Evolutionary conservation across 2,329 filamentous ascomycete species (phyloP).

Genomic region (Beauveria sp.): DNA sequence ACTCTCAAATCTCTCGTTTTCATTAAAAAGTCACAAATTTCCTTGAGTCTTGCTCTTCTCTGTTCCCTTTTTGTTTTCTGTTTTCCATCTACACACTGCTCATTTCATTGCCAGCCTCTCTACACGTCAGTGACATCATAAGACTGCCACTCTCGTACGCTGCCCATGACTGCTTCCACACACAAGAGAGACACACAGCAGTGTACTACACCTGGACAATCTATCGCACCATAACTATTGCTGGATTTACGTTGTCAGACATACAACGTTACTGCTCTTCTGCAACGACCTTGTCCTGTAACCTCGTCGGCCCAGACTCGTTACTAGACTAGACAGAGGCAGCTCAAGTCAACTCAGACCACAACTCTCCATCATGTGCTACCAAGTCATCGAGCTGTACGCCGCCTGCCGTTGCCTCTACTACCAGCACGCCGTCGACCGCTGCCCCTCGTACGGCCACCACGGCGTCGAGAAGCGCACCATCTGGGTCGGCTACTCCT

Average conservation of each 20-base stretch:
- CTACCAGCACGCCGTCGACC: constrained; percentile 79
- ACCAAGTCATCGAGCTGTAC: constrained; percentile 78
- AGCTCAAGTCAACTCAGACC: neutral
- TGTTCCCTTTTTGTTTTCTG: neutral
- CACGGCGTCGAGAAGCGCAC: constrained; percentile 67
- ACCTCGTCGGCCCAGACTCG: neutral
- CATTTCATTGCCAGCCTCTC: neutral
- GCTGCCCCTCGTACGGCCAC: constrained; percentile 67
- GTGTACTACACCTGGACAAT: neutral
- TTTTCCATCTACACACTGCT: neutral
- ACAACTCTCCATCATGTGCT: constrained; percentile 59
- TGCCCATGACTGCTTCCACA: neutral
- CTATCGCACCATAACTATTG: neutral
- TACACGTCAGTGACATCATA: neutral
- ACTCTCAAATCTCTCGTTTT: constrained; percentile 9
- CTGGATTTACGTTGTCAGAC: neutral
- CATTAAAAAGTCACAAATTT: neutral
- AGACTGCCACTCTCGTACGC: neutral
- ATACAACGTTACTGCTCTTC: neutral
- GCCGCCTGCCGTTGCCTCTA: constrained; percentile 83
- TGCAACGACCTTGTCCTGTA: neutral
- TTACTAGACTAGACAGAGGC: neutral
- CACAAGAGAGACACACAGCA: neutral
- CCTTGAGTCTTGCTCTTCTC: neutral
- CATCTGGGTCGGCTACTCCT: constrained; percentile 78